A percentile compares a stretch with the other conserved stretches of the same genome.
Conservation (phyloP, 2,329 filamentous ascomycete species). For the Keithomyces neogunnii region DNA sequence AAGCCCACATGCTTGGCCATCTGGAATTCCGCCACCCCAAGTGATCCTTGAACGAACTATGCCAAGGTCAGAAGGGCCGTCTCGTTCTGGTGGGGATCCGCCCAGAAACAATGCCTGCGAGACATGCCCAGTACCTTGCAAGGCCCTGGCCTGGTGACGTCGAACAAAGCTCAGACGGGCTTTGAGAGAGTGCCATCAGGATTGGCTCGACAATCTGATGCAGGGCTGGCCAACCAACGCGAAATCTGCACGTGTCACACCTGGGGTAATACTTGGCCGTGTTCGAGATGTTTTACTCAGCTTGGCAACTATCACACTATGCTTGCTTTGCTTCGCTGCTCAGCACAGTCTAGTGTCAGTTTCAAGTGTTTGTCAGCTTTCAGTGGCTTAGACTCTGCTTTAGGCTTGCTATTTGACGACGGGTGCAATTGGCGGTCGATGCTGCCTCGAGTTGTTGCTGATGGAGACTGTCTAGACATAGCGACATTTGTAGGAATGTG, state of each 20-base stretch:
- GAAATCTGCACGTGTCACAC: not conserved
- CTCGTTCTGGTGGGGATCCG: not conserved
- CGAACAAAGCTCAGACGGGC: not conserved
- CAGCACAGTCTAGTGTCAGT: not conserved
- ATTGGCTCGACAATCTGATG: not conserved
- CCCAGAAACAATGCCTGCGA: not conserved
- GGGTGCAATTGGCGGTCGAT: too few species aligned
- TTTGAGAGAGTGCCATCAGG: not conserved
- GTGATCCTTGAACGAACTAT: not conserved
- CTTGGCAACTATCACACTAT: not conserved
- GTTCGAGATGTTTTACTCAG: not conserved
- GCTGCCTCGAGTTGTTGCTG: too few species aligned
- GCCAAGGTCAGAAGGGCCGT: not conserved
- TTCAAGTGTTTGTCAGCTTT: not conserved
- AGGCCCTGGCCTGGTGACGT: constrained; percentile 2
- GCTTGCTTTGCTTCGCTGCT: not conserved
- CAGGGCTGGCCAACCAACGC: constrained; percentile 2
- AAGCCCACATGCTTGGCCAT: not conserved
- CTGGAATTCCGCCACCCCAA: not conserved
- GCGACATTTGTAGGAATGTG: too few species aligned
- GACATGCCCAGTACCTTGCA: not conserved
- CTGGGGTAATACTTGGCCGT: not conserved
- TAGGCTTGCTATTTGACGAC: not conserved
- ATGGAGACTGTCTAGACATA: too few species aligned
- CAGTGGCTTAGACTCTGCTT: not conserved